These are phyloP conservation scores for Acanthamoeba lenticulata DNA, from an alignment of 208 protist genomes.

Conservation along the genomic window DNA sequence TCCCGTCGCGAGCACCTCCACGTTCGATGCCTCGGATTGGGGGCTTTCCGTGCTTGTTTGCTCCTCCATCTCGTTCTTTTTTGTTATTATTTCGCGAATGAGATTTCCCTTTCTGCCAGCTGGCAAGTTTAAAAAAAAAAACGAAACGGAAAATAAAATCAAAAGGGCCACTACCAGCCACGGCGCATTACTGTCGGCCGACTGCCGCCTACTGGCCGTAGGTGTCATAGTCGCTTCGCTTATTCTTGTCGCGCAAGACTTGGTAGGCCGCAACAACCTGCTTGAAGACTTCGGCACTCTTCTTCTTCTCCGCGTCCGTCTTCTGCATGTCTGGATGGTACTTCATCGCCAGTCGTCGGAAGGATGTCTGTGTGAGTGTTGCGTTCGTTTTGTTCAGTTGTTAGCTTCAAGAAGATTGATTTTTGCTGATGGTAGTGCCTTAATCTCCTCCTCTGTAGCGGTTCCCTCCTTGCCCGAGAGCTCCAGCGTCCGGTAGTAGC, in stretches of 20 bases:
- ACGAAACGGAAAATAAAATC: too few species aligned
- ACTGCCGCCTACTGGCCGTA: neutral
- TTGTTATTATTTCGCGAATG: too few species aligned
- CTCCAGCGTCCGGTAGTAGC: slow-evolving; percentile 4
- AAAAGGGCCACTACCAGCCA: too few species aligned
- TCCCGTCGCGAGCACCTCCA: neutral
- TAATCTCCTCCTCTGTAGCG: slow-evolving; percentile 2
- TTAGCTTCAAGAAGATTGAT: too few species aligned
- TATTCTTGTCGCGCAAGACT: neutral
- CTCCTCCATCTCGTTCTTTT: slow-evolving; percentile 8
- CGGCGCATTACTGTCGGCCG: too few species aligned
- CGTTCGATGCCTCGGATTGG: neutral
- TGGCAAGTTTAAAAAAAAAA: too few species aligned
- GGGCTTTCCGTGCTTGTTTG: too few species aligned
- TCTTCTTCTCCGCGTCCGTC: slow-evolving; percentile 23
- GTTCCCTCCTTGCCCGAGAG: slow-evolving; percentile 15
- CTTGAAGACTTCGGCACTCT: slow-evolving; percentile 12
- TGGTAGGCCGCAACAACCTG: neutral
- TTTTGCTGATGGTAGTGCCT: too few species aligned
- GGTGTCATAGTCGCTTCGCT: neutral
- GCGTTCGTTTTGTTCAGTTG: too few species aligned
- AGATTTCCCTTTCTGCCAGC: too few species aligned
- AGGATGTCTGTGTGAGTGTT: neutral
- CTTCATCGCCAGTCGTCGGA: slow-evolving; percentile 26
- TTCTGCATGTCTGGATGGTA: slow-evolving; percentile 40